Evolutionary conservation across 169 alveolate species (phyloP), one percentile per base, ranked within the genome.

Genomic region (Plasmodium cynomolgi): DNA sequence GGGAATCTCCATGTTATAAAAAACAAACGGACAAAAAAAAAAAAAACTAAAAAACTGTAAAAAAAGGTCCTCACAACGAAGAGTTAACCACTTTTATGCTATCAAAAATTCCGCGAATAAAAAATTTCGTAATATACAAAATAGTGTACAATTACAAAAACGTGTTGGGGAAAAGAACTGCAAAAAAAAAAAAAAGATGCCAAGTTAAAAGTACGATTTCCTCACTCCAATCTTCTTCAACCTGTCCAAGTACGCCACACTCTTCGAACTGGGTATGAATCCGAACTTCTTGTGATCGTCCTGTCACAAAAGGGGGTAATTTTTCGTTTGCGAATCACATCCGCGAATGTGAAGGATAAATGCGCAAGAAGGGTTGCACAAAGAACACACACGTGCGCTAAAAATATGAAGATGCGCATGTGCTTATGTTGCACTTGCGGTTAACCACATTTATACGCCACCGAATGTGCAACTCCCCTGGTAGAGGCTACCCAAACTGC

Each of bases 261-360:
- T 88, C 50, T 44, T 56, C 13, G 83, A 56, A 88, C 94, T 88
- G 73, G 94, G 94, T 41, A 88, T 71, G 72, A 88, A 88, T 8
- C 94, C 94, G n/a, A 79, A 88, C 20, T 37, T 23, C 56, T 56
- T 79, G 80, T 88, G 84, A 47, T 88, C 56, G 34, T 88, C 90
- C 94, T 88, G 54, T 20, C n/a, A 20, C 23, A 71, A 84, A 71
- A n/a, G 80, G 44, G 31, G 20, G 39, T 37, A 85, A 74, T 37
- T 33, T 37, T 33, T 75, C 37, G 29, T 75, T 37, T 68, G 17
- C 4, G n/a, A 13, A 20, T 68, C 37, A 68, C 77, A 68, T 9
- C 37, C 31, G 31, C 37, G 77, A 68, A 68, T 50, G 62, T 50
- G 62, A 50, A 13, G 62, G 62, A 50, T 50, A 50, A 50, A 15